Conservation (phyloP, 371 early-diverging fungal species). For the Lichtheimia corymbifera region DNA sequence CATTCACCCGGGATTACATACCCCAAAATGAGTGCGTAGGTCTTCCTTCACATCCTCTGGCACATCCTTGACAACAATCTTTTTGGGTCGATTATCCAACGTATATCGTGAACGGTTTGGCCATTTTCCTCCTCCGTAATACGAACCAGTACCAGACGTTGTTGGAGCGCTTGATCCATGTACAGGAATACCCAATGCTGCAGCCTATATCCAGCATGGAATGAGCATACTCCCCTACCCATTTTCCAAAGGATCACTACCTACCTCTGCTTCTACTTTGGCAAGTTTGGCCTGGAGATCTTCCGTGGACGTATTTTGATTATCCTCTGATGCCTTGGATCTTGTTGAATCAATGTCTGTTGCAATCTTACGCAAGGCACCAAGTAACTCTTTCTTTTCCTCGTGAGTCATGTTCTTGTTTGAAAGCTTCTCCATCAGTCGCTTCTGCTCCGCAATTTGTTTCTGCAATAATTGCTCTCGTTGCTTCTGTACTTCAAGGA, state of each 20-base stretch:
- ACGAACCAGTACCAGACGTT: slow-evolving; percentile 52
- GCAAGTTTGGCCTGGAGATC: slow-evolving; percentile 63
- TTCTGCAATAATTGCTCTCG: slow-evolving; percentile 56
- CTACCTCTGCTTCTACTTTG: slow-evolving; percentile 68
- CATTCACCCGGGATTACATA: slow-evolving; percentile 13
- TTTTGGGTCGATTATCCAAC: slow-evolving; percentile 74
- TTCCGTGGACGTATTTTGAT: slow-evolving; percentile 1
- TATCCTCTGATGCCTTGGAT: slow-evolving; percentile 7
- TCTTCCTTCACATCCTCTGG: slow-evolving; percentile 47
- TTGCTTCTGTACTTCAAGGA: slow-evolving; percentile 59
- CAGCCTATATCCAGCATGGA: slow-evolving; percentile 24
- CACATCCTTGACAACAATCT: slow-evolving; percentile 57
- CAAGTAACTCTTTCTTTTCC: slow-evolving; percentile 54
- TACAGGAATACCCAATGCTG: slow-evolving; percentile 24
- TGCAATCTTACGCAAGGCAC: slow-evolving; percentile 37
- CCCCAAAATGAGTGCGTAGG: slow-evolving; percentile 66
- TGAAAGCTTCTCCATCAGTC: slow-evolving; percentile 54
- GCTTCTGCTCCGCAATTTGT: slow-evolving; percentile 60
- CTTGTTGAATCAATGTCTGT: slow-evolving; percentile 30
- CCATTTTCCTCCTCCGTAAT: slow-evolving; percentile 50
- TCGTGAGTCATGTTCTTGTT: slow-evolving; percentile 50
- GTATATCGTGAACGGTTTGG: slow-evolving; percentile 19
- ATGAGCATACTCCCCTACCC: background rate
- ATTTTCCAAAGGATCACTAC: background rate
- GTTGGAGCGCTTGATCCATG: slow-evolving; percentile 24